Conservation (phyloP, 2,329 filamentous ascomycete species). For the Paecilomyces formosus region DNA sequence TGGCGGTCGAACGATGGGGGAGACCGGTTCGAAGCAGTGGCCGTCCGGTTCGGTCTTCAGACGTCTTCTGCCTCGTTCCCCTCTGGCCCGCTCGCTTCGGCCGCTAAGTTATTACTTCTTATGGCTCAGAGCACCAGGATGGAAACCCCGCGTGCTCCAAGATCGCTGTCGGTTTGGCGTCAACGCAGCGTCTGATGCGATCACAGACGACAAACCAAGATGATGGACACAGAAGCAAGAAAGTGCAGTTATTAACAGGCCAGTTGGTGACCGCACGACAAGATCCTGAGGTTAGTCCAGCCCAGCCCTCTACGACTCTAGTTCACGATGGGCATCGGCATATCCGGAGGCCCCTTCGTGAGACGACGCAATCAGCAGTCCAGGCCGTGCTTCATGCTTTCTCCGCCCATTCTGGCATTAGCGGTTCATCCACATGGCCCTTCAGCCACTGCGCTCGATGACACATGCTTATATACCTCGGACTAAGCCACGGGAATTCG, state of each 20-base stretch:
- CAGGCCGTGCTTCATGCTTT: background rate
- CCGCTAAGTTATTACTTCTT: background rate
- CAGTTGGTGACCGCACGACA: background rate
- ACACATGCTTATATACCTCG: background rate
- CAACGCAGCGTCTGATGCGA: background rate
- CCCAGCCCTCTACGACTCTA: no score
- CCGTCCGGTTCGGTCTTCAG: background rate
- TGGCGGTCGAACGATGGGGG: background rate
- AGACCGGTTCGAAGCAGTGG: background rate
- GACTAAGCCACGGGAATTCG: background rate
- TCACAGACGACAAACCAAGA: background rate
- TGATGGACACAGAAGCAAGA: background rate
- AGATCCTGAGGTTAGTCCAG: background rate
- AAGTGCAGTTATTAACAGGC: background rate
- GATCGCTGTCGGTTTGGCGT: background rate
- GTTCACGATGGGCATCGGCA: background rate
- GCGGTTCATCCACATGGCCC: background rate
- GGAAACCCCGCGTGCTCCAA: background rate
- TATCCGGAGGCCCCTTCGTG: background rate
- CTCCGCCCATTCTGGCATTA: background rate
- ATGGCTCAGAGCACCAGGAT: background rate
- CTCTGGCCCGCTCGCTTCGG: background rate
- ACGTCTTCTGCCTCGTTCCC: background rate
- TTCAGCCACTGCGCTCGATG: background rate
- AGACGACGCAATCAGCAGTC: background rate